Evolutionary conservation across 2,329 filamentous ascomycete genomes (phyloP), one percentile per base, ranked within the genome.

Genomic region (Aspergillus unguis): DNA sequence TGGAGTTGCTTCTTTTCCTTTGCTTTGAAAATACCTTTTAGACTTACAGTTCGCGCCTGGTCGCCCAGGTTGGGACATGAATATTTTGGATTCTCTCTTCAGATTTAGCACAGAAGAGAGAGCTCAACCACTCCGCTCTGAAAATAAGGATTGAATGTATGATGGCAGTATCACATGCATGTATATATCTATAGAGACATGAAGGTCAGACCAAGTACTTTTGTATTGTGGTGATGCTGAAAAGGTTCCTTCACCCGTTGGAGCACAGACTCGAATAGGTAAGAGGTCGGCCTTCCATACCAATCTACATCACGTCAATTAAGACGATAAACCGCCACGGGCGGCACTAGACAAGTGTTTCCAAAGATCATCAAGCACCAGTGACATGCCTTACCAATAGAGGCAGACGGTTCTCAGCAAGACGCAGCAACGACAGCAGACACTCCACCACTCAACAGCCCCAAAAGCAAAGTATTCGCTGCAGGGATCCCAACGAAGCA

Each of bases 1-100:
- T 57, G 66, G 67, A 62, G 65, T 69, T 69, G 44, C 29, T 49
- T 55, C 49, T 31, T 10, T 23, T 51, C 48, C 26, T 50, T 48
- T 43, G n/a, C 32, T 42, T 48, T 25, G 37, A 31, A 54, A 50
- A 38, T 48, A 49, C 29, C 36, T 38, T 43, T 55, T 49, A 50
- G 48, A 49, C 42, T 50, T 51, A 28, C 49, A 32, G 26, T 2
- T 37, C 17, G 11, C 37, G 45, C 36, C 52, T 50, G 55, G 40
- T 48, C 45, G 50, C 31, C 32, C 25, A 17, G 42, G 26, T 32
- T 36, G 27, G 27, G 37, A 45, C 23, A 29, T 11, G 17, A 10
- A 10, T 44, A 31, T 31, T 47, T 47, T 44, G 11, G 42, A 46
- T 50, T 44, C 33, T 37, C 17, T 31, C 25, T n/a, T 44, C 38